phyloP scores from a whole-genome alignment of 768 basidiomycete species.

The Chlorophyllum brunneum region DNA sequence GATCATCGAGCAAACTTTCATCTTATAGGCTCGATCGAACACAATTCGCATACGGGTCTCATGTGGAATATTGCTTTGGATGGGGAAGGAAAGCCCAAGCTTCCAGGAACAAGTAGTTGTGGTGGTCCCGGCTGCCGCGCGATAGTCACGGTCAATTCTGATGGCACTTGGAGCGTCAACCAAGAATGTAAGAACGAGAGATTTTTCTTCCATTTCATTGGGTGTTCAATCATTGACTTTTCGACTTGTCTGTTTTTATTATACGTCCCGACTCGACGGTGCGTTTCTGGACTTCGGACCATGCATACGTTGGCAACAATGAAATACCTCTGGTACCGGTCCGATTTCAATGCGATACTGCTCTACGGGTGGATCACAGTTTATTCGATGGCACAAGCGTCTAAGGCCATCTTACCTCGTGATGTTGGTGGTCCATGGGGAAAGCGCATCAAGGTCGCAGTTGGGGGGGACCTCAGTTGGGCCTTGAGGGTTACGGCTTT shows the following conservation, averaged over 20 bases:
- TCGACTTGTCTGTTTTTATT: too few relatives aligned
- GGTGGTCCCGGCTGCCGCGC: constrained; percentile 56
- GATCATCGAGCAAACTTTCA: background rate
- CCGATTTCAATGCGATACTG: background rate
- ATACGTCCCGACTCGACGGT: too few relatives aligned
- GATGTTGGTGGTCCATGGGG: constrained; percentile 64
- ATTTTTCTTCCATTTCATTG: background rate
- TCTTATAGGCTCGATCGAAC: constrained; percentile 32
- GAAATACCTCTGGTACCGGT: background rate
- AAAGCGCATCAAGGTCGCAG: constrained; percentile 55
- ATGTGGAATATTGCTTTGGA: constrained; percentile 77
- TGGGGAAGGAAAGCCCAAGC: constrained; percentile 50
- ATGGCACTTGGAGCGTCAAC: constrained; percentile 58
- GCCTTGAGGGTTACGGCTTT: constrained; percentile 60
- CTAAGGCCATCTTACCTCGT: constrained; percentile 65
- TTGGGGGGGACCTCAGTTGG: constrained; percentile 50
- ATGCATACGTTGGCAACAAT: too few relatives aligned
- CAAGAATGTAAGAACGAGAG: constrained; percentile 55
- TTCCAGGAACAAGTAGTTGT: constrained; percentile 60
- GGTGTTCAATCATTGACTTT: background rate
- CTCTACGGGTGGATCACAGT: constrained; percentile 30
- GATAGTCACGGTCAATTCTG: constrained; percentile 58
- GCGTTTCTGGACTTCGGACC: too few relatives aligned
- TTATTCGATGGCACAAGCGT: constrained; percentile 67
- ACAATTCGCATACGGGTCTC: constrained; percentile 41